Evolutionary conservation across 176 grass and related monocot genomes (phyloP).

Genomic region (Zea luxurians): DNA sequence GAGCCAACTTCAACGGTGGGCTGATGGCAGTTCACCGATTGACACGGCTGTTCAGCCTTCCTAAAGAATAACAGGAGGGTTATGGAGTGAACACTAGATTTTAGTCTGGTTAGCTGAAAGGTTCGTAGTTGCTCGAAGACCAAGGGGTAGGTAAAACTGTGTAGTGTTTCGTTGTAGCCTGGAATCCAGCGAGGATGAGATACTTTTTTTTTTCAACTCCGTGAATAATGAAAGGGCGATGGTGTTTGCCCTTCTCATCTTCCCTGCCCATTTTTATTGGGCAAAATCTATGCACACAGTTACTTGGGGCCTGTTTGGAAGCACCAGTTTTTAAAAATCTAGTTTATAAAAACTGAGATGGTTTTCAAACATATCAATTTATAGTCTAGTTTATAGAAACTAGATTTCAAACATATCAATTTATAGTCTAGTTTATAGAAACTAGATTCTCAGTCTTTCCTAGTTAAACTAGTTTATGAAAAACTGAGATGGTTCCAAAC

Average conservation of each 20-base stretch:
- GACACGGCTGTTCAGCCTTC: not conserved
- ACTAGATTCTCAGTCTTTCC: no score
- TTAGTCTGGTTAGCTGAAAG: not conserved
- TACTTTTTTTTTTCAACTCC: slow-evolving; percentile 8
- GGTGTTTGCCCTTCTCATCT: not conserved
- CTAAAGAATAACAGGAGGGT: slow-evolving; percentile 25
- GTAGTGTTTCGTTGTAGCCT: not conserved
- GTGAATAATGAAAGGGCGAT: slow-evolving; percentile 26
- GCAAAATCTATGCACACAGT: not conserved
- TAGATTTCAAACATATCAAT: no score
- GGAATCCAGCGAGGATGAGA: slow-evolving; percentile 10
- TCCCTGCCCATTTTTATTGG: not conserved
- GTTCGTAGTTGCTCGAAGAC: slow-evolving; percentile 13
- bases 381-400: no score
- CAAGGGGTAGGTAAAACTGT: not conserved
- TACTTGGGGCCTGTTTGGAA: no score
- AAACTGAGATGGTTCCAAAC: no score
- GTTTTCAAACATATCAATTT: no score
- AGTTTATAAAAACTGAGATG: no score
- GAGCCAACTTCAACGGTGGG: not conserved
- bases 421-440: no score
- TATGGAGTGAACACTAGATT: slow-evolving; percentile 6
- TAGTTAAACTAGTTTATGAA: no score
- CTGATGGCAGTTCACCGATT: not conserved
- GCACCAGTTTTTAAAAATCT: no score